These are phyloP conservation scores for Metschnikowia kunwiensis DNA, from an alignment of 805 yeast species.

Conservation along the genomic window DNA sequence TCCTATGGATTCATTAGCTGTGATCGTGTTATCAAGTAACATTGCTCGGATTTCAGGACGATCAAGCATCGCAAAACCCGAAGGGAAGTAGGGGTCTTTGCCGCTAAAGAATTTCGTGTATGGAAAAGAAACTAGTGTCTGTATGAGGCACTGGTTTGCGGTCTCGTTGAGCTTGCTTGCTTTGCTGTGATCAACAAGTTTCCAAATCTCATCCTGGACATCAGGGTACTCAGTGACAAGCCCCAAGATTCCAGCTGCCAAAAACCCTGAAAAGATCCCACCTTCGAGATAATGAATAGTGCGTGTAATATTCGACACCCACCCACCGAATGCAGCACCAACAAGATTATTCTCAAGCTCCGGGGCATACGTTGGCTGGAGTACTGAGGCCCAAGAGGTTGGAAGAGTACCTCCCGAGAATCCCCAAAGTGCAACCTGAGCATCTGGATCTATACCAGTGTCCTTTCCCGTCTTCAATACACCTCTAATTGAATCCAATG, in stretches of 20 bases:
- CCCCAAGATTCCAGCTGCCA: slow-evolving; percentile 30
- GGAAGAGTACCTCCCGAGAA: slow-evolving; percentile 42
- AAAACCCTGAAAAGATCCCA: slow-evolving; percentile 28
- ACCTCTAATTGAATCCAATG: slow-evolving; percentile 32
- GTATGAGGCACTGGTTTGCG: slow-evolving; percentile 8
- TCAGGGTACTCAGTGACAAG: slow-evolving; percentile 31
- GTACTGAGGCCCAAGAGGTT: slow-evolving; percentile 36
- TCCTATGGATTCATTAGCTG: slow-evolving; percentile 1
- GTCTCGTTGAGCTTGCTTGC: slow-evolving; percentile 1
- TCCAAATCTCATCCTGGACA: slow-evolving; percentile 6
- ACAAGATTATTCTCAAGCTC: slow-evolving; percentile 22
- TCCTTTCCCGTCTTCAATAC: slow-evolving; percentile 18
- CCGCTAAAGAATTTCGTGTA: slow-evolving; percentile 11
- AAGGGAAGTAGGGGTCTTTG: slow-evolving; percentile 5
- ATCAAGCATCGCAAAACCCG: slow-evolving; percentile 7
- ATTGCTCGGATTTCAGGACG: slow-evolving; percentile 4
- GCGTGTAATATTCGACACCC: slow-evolving; percentile 33
- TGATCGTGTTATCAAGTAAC: slow-evolving; percentile 5
- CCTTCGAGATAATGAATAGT: slow-evolving; percentile 26
- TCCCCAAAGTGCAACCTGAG: slow-evolving; percentile 31
- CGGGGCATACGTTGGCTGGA: slow-evolving; percentile 37
- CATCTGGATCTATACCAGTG: slow-evolving; percentile 21
- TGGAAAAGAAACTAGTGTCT: slow-evolving; percentile 4
- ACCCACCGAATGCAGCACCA: slow-evolving; percentile 39
- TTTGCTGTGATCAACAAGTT: not conserved